phyloP scores from a whole-genome alignment of 2,329 filamentous ascomycete genomes.

The Claviceps sp. region DNA sequence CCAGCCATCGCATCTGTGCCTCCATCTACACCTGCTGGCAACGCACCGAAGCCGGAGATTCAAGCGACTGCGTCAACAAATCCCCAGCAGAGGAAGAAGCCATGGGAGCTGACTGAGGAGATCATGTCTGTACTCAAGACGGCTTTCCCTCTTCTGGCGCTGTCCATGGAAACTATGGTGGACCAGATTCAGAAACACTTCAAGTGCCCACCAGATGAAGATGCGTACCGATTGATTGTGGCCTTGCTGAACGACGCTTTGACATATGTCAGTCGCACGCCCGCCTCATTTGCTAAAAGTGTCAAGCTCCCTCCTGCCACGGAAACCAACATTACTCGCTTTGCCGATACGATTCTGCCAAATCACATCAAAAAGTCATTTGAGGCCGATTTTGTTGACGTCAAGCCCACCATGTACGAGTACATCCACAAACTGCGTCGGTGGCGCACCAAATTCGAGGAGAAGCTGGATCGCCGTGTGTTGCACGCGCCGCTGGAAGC shows the following conservation, averaged over 20 bases:
- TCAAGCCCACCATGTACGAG: slow-evolving; percentile 94
- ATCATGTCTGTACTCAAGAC: slow-evolving; percentile 94
- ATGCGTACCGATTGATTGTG: slow-evolving; percentile 95
- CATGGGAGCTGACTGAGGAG: slow-evolving; percentile 94
- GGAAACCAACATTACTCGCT: slow-evolving; percentile 91
- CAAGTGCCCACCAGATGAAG: slow-evolving; percentile 96
- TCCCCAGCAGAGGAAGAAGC: slow-evolving; percentile 53
- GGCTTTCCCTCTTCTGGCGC: slow-evolving; percentile 83
- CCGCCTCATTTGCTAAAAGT: slow-evolving; percentile 74
- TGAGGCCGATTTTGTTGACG: slow-evolving; percentile 88
- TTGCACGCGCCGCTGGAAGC: slow-evolving; percentile 63
- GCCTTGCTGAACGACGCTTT: slow-evolving; percentile 90
- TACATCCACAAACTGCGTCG: slow-evolving; percentile 94
- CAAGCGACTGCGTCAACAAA: slow-evolving; percentile 3
- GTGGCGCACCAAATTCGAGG: slow-evolving; percentile 96
- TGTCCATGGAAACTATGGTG: slow-evolving; percentile 99
- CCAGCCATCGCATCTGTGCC: slow-evolving; percentile 15
- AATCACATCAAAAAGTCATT: slow-evolving; percentile 92
- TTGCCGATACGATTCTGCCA: slow-evolving; percentile 90
- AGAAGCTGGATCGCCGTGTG: slow-evolving; percentile 80
- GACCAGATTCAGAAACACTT: slow-evolving; percentile 98
- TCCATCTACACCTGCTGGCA: slow-evolving; percentile 1
- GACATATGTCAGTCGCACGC: slow-evolving; percentile 81
- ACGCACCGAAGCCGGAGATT: slow-evolving; percentile 12
- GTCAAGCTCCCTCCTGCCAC: slow-evolving; percentile 82